Base-by-base conservation (phyloP, 768 basidiomycete species). In the Sarcodon sp. region DNA sequence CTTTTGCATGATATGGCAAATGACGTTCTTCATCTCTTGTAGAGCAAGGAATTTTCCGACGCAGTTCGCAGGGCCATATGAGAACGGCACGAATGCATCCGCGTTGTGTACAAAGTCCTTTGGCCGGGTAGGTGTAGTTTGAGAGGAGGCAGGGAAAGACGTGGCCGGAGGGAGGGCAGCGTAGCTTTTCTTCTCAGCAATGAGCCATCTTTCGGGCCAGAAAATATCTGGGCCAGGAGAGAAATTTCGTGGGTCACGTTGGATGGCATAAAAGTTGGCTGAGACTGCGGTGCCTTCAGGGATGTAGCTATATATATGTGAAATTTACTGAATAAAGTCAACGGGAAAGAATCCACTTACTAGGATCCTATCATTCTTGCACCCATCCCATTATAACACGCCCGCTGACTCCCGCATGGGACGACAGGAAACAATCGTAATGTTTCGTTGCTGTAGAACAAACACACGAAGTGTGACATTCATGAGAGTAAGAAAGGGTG, bases 361-460 rank as follows among this genome's bases (percentile, higher is more conserved):
- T 57, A 54, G 15, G 60, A 57, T 33, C 62, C 64, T 12, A 70
- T 55, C 31, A 65, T 36, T 44, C 59, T 63, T 31, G 60, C 64
- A n/a, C 53, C 55, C n/a, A 59, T 64, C 13, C 7, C 16, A 27
- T 15, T 41, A 2, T 27, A 8, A 2, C 59, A 61, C 13, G 45
- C 61, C 33, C 73, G 65, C 45, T 69, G 66, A 4, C 65, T 61
- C 35, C 60, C 53, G 15, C 67, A 69, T 3, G 62, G 60, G 9
- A 71, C 60, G 1, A 72, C 64, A 16, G 75, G 73, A 6, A 64
- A 61, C 33, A 76, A 61, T 27, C 72, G 67, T 45, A 75, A 54
- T 4, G 66, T 59, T 57, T 75, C 74, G 35, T 75, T 71, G 51
- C 74, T 41, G 39, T 15, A 13, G 2, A 41, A 7, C 2, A 27